Percentiles rank a stretch among this genome's conserved stretches.
Evolutionary conservation across 106 monocot genomes (phyloP).

Genomic region (Dactylorhiza incarnata): DNA sequence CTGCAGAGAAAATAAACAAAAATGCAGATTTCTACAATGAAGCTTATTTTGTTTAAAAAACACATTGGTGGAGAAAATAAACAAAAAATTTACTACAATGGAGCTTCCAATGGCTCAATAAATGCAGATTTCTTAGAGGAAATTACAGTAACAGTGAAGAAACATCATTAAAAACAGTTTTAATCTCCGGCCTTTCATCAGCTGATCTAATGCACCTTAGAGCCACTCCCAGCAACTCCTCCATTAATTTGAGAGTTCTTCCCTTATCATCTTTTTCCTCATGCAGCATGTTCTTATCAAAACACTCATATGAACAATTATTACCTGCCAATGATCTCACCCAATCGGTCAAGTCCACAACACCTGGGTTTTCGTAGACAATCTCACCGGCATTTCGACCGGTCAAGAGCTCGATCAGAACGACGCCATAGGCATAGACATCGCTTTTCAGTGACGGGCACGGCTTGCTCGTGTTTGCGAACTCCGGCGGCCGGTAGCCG

Average conservation of each 20-base stretch:
- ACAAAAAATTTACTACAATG: neutral
- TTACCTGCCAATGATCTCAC: slow-evolving; percentile 44
- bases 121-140: slow-evolving; percentile 11
- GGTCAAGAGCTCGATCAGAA: slow-evolving; percentile 72
- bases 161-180: slow-evolving; percentile 56
- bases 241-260: slow-evolving; percentile 19
- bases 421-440: slow-evolving; percentile 76
- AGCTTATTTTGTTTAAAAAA: neutral
- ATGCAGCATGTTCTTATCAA: slow-evolving; percentile 32
- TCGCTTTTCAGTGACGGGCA: slow-evolving; percentile 77
- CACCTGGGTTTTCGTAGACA: slow-evolving; percentile 48
- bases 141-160: slow-evolving; percentile 19
- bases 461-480: slow-evolving; percentile 61
- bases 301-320: slow-evolving; percentile 48
- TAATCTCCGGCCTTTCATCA: slow-evolving; percentile 72
- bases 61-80: neutral
- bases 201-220: slow-evolving; percentile 70
- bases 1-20: neutral
- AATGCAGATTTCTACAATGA: too few relatives aligned
- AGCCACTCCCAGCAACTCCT: slow-evolving; percentile 43
- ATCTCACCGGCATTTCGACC: slow-evolving; percentile 74
- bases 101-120: slow-evolving; percentile 6
- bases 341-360: slow-evolving; percentile 80
- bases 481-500: slow-evolving; percentile 79
- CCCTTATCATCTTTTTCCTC: neutral